Base-by-base conservation (phyloP, 345 rosid species). In the Acer yangbiense region DNA sequence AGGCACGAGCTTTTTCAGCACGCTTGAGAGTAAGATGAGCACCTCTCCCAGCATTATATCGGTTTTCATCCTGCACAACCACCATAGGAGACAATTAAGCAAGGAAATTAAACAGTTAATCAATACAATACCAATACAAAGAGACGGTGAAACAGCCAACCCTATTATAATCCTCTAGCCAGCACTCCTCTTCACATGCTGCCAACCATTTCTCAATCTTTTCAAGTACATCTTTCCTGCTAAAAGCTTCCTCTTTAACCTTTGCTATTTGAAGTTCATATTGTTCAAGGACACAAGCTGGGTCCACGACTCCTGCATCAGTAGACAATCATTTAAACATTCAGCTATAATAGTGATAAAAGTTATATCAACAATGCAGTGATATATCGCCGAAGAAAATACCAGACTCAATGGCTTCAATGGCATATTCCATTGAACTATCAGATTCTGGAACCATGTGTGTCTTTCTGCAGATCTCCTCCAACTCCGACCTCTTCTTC, bases 141-240 rank as follows among this genome's bases (percentile, higher is more conserved):
- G 68, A 64, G 69, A 76, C 62, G 50, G 41, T 60, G 12, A 65
- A 29, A 79, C 73, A 76, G 75, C 87, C 71, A 64, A 97, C 99
- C 91, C 94, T 90, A 82, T 94, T 94, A 73, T 97, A 94, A 82
- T 97, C 98, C 82, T 97, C 99, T 65, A 97, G 98, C 99, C 99
- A 97, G 50, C 93, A 86, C 80, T 97, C 99, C 81, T 97, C 98
- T 44, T 97, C 98, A 71, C 99, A 93, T 21, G 98, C 98, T 66
- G 80, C 86, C 83, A 90, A 78, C 99, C 99, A 97, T 85, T 93
- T 97, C 86, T 97, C 99, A 11, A 94, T 91, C 87, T 84, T 94
- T 77, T 97, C 99, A 44, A 97, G 98, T 72, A 97, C 83, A 67
- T 97, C 99, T 72, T 92, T 94, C 81, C 98, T 82, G 86, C 93